These are phyloP conservation scores for Buxus sempervirens DNA, from an alignment of 164 flowering plant genomes.

Conservation along the genomic window DNA sequence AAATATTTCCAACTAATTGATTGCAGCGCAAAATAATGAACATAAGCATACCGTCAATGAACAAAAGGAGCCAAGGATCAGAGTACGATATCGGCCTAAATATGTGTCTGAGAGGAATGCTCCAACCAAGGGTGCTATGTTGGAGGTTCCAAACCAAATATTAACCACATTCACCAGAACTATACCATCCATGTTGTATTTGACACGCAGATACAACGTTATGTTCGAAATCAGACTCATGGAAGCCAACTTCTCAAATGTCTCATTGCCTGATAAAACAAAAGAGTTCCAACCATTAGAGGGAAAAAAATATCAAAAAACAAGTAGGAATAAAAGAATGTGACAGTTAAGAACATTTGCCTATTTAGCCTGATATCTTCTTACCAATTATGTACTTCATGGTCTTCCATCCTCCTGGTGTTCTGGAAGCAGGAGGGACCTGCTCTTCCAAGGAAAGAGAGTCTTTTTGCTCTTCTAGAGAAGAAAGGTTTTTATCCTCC, in stretches of 20 bases:
- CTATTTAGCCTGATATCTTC: no score
- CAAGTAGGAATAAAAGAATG: not conserved
- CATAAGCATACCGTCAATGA: conserved; percentile 37
- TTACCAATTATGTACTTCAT: conserved; percentile 49
- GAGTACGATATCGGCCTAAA: conserved; percentile 42
- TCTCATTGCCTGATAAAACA: conserved; percentile 27
- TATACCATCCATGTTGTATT: conserved; percentile 33
- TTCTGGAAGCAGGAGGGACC: not conserved
- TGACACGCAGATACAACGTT: conserved; percentile 30
- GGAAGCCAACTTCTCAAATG: conserved; percentile 51
- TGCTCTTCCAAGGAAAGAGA: not conserved
- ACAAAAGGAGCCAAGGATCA: conserved; percentile 39
- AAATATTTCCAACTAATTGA: no score
- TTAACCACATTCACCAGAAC: conserved; percentile 28
- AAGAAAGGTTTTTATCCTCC: no score
- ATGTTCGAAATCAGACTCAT: conserved; percentile 42
- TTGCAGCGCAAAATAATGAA: no score
- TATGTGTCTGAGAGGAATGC: conserved; percentile 52
- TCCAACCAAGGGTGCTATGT: conserved; percentile 37
- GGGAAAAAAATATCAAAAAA: not conserved
- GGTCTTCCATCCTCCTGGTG: conserved; percentile 43
- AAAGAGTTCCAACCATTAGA: not conserved
- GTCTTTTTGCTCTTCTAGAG: not conserved
- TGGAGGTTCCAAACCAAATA: conserved; percentile 41
- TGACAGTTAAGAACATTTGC: no score